A percentile compares a stretch with the other conserved stretches of the same genome.
Evolutionary conservation across 139 green algal genomes (phyloP).

Genomic region (Coelastrella sp.): DNA sequence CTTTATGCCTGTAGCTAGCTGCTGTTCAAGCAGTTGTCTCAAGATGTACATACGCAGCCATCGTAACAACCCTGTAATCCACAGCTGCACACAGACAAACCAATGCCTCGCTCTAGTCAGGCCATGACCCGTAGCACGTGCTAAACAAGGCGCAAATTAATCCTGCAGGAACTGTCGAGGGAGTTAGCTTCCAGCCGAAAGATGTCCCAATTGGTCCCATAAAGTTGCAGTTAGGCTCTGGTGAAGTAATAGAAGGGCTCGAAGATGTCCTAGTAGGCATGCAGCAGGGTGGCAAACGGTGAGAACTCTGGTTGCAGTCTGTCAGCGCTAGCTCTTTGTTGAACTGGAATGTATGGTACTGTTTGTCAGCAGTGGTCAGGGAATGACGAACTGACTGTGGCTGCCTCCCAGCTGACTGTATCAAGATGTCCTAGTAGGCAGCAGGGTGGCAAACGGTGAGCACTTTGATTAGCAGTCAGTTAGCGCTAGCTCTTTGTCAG

Average conservation of each 20-base stretch:
- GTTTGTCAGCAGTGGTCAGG: too few relatives aligned
- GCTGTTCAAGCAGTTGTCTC: too few relatives aligned
- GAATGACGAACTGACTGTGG: too few relatives aligned
- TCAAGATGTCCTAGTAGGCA: constrained; percentile 62
- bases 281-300: constrained; percentile 70
- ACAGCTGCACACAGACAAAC: background rate
- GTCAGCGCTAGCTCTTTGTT: too few relatives aligned
- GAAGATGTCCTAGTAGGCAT: constrained; percentile 70
- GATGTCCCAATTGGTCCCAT: constrained; percentile 81
- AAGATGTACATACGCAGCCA: too few relatives aligned
- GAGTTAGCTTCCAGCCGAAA: constrained; percentile 84
- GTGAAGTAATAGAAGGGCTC: constrained; percentile 42
- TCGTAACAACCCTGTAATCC: background rate
- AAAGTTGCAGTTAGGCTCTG: constrained; percentile 60
- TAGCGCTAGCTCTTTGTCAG: too few relatives aligned
- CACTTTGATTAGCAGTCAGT: background rate
- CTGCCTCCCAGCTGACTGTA: too few relatives aligned
- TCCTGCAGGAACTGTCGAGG: constrained; percentile 76
- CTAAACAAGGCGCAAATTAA: background rate
- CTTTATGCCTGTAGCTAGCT: too few relatives aligned
- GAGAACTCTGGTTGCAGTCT: background rate
- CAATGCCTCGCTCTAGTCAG: too few relatives aligned
- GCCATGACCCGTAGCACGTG: too few relatives aligned
- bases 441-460: constrained; percentile 69
- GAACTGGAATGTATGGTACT: too few relatives aligned